Evolutionary conservation across 805 yeast species (phyloP), one percentile per base, ranked within the genome.

Genomic region (Wickerhamomyces pijperi): DNA sequence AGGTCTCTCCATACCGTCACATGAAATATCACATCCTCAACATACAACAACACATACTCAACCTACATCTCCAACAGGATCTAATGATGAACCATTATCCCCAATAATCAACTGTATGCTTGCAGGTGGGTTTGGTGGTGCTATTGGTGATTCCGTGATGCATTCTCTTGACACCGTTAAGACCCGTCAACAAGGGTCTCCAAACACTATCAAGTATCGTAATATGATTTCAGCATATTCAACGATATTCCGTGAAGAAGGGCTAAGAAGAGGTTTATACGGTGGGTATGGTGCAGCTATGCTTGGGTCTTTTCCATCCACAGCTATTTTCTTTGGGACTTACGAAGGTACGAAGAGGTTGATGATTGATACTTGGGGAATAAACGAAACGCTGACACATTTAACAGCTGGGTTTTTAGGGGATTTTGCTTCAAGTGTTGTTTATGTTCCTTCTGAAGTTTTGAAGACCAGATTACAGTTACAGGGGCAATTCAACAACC

Each of bases 111-210:
- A 72, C 51, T 75, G 86, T 54, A 67, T 86, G 67, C 40, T 87
- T 32, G 95, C 97, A 0, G 98, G 98, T 33, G 97, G 95, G 1
- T 61, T 90, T 36, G 98, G 98, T 7, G 98, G 97, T 1, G 78
- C 84, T 39, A 74, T 88, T 31, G 97, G 97, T 13, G 98, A 90
- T 53, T 72, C 92, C 2, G 63, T 76, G 23, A 92, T 92, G 97
- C 97, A 92, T 60, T 88, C 97, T 0, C 62, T 92, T 28, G 99
- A 92, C 55, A 92, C 98, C 0, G 95, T 92, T 25, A 92, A 92
- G 57, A 92, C 98, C 2, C 69, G 98, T 45, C 98, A 92, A 58
- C 99, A 92, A 56, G 97, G 95, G n/a, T 83, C 94, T 4, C 78
- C 83, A 18, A 65, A 68, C 46, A 70, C 70, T 17, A 46, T 64